Percentiles rank a stretch among this genome's conserved stretches.
phyloP scores from a whole-genome alignment of 345 rosid species.

The Populus tremula region DNA sequence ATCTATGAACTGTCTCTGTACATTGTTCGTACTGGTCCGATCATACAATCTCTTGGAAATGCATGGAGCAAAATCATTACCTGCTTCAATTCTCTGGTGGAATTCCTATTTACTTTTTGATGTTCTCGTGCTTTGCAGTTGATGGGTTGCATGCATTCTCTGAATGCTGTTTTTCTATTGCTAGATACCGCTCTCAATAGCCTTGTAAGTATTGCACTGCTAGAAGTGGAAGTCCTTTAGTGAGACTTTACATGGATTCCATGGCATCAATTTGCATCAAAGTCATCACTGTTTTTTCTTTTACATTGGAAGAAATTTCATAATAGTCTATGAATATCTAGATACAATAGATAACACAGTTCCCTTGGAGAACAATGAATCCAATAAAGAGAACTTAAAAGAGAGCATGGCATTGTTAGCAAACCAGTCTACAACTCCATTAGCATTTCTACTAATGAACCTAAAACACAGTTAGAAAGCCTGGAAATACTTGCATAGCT shows the following conservation, averaged over 20 bases:
- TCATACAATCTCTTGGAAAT: neutral
- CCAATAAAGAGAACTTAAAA: neutral
- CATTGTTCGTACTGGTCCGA: neutral
- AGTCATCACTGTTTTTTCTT: neutral
- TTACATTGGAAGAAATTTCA: neutral
- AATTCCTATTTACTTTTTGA: neutral
- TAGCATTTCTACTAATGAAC: neutral
- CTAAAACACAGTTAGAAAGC: neutral
- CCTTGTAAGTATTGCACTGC: slow-evolving; percentile 51
- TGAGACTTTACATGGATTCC: neutral
- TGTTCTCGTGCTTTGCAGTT: slow-evolving; percentile 40
- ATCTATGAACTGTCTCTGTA: neutral
- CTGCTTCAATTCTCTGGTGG: neutral
- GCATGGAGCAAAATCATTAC: neutral
- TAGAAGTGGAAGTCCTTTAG: neutral
- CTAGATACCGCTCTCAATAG: slow-evolving; percentile 63
- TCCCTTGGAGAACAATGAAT: neutral
- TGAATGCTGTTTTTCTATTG: slow-evolving; percentile 59
- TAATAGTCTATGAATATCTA: neutral
- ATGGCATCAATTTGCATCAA: neutral
- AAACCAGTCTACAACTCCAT: neutral
- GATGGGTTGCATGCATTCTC: slow-evolving; percentile 78
- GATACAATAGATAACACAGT: neutral
- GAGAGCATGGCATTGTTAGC: neutral
- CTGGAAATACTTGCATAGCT: neutral